phyloP scores from a whole-genome alignment of 2,329 filamentous ascomycete genomes.

The Podosphaera leucotricha region DNA sequence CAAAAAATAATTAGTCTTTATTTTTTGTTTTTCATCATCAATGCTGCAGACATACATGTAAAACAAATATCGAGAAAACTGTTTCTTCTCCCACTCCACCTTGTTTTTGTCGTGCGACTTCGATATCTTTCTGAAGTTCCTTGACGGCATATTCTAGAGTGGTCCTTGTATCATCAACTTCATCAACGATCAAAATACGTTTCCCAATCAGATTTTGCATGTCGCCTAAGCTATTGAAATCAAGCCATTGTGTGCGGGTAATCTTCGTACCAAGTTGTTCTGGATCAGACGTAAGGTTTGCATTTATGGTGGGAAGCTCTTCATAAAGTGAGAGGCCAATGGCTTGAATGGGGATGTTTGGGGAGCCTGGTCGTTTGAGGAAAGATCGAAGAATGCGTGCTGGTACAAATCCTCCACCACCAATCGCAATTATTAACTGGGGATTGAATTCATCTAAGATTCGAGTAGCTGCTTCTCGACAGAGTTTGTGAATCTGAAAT shows the following conservation, averaged over 20 bases:
- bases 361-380: slow-evolving; percentile 63
- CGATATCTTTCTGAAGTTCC: slow-evolving; percentile 87
- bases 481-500: slow-evolving; percentile 84
- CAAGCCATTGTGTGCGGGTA: slow-evolving; percentile 94
- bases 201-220: slow-evolving; percentile 4
- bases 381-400: slow-evolving; percentile 94
- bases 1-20: slow-evolving; percentile 4
- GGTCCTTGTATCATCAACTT: slow-evolving; percentile 87
- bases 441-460: slow-evolving; percentile 76
- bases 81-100: slow-evolving; percentile 55
- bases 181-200: slow-evolving; percentile 69
- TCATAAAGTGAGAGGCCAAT: slow-evolving; percentile 97
- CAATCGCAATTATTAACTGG: slow-evolving; percentile 95
- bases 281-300: slow-evolving; percentile 15
- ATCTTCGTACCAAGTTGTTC: slow-evolving; percentile 42
- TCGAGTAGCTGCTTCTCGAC: slow-evolving; percentile 57
- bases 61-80: slow-evolving; percentile 80
- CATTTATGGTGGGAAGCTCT: slow-evolving; percentile 35
- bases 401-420: slow-evolving; percentile 89
- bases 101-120: slow-evolving; percentile 49
- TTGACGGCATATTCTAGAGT: slow-evolving; percentile 84
- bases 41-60: slow-evolving; percentile 38
- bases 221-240: slow-evolving; percentile 39
- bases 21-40: not conserved
- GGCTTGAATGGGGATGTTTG: slow-evolving; percentile 97